A percentile compares a stretch with the other conserved stretches of the same genome.
phyloP scores from a whole-genome alignment of 164 flowering plant species.

The Cinnamomum micranthum region DNA sequence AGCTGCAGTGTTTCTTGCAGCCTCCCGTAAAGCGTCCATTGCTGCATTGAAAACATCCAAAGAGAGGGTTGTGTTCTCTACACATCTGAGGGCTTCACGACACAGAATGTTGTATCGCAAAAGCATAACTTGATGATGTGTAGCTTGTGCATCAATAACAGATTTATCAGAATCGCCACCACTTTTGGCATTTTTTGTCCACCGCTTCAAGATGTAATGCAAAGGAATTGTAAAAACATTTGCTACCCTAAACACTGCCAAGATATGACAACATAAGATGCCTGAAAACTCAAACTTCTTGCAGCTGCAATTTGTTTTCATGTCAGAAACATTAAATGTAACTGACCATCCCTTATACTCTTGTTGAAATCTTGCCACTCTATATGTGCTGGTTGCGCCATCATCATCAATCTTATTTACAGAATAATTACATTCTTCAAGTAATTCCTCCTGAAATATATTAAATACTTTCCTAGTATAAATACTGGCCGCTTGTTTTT shows the following conservation, averaged over 20 bases:
- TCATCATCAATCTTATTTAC: constrained; percentile 6
- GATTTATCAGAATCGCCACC: neutral
- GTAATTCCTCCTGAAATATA: constrained; percentile 12
- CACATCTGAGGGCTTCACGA: constrained; percentile 5
- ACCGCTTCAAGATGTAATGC: constrained; percentile 15
- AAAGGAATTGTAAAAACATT: constrained; percentile 5
- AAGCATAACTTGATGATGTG: constrained; percentile 1
- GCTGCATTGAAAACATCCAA: constrained; percentile 6
- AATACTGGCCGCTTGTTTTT: constrained; percentile 6
- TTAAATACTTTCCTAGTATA: constrained; percentile 7
- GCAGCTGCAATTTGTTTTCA: constrained; percentile 14
- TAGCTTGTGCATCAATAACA: neutral
- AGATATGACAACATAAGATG: constrained; percentile 13
- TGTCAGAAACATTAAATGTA: constrained; percentile 1
- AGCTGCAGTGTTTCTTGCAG: neutral
- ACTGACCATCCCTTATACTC: neutral
- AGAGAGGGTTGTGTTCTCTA: constrained; percentile 3
- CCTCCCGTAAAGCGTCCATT: constrained; percentile 5
- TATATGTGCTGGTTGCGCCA: constrained; percentile 10
- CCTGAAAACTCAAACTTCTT: constrained; percentile 14
- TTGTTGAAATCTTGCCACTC: constrained; percentile 8
- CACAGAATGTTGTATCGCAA: constrained; percentile 10
- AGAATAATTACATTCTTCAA: constrained; percentile 1
- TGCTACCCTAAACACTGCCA: constrained; percentile 7
- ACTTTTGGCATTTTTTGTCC: constrained; percentile 10